Percentiles rank a stretch among this genome's conserved stretches.
Conservation (phyloP, 164 flowering plant genomes). For the Houttuynia cordata region DNA sequence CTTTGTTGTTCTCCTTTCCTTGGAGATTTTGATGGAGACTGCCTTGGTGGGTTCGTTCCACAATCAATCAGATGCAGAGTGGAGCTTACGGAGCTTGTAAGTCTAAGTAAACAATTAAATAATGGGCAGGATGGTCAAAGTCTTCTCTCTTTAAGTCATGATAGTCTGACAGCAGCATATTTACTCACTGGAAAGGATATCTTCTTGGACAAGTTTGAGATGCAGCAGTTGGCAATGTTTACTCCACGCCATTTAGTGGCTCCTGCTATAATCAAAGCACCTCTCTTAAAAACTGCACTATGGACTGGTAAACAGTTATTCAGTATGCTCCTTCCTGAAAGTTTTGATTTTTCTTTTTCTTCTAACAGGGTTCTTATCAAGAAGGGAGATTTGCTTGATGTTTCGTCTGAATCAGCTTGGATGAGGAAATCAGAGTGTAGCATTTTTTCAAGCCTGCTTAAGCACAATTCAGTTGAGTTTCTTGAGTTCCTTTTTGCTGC, state of each 20-base stretch:
- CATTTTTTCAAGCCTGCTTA: constrained; percentile 35
- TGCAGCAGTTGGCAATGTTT: constrained; percentile 82
- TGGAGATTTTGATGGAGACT: constrained; percentile 97
- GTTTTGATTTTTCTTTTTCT: constrained; percentile 31
- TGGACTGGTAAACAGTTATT: constrained; percentile 84
- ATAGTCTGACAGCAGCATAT: constrained; percentile 70
- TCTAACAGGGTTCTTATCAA: constrained; percentile 29
- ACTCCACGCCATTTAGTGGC: constrained; percentile 18
- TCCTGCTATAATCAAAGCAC: constrained; percentile 47
- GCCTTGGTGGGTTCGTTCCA: constrained; percentile 84
- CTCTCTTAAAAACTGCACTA: constrained; percentile 10
- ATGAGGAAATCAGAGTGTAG: constrained; percentile 39
- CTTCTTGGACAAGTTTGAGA: constrained; percentile 27
- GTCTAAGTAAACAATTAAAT: constrained; percentile 44
- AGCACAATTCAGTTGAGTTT: constrained; percentile 17
- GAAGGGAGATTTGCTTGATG: constrained; percentile 44
- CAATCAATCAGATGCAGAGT: constrained; percentile 60
- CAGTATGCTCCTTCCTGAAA: constrained; percentile 59
- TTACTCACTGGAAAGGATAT: constrained; percentile 39
- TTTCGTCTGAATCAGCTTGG: constrained; percentile 50
- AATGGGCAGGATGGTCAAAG: constrained; percentile 73
- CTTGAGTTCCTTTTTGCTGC: constrained; percentile 44
- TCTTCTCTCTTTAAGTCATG: constrained; percentile 66
- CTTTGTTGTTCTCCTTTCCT: constrained; percentile 70
- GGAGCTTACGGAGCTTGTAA: constrained; percentile 74